A percentile compares a stretch with the other conserved stretches of the same genome.
Evolutionary conservation across 305 asterid genomes (phyloP).

Genomic region (Fraxinus angustifolia): DNA sequence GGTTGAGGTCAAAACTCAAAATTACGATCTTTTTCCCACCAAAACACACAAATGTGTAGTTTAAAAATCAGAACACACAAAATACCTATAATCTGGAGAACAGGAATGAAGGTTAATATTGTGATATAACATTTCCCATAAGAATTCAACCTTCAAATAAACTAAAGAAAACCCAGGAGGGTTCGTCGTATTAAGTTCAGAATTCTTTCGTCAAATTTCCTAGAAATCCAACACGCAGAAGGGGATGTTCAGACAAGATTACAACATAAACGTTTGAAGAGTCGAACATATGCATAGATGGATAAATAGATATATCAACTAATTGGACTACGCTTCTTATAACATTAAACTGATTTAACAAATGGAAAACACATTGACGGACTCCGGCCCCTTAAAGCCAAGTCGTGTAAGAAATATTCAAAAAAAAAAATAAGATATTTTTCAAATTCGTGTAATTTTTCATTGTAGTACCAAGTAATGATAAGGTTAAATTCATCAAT

Average conservation of each 20-base stretch:
- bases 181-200: not conserved
- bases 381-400: constrained; percentile 22
- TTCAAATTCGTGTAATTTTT: no score
- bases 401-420: constrained; percentile 68
- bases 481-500: no score
- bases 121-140: constrained; percentile 24
- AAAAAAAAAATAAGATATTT: constrained; percentile 10
- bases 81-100: constrained; percentile 29
- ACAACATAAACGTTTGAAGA: not conserved
- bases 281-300: constrained; percentile 16
- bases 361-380: constrained; percentile 30
- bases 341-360: constrained; percentile 16
- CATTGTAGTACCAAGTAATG: not conserved
- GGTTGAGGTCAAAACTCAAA: constrained; percentile 5
- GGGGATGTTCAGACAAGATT: constrained; percentile 27
- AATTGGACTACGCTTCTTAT: constrained; percentile 22
- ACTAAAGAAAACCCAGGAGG: constrained; percentile 8
- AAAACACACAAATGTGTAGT: not conserved
- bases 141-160: constrained; percentile 23
- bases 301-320: constrained; percentile 20
- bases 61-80: not conserved
- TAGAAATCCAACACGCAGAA: not conserved
- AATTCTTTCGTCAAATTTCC: not conserved
- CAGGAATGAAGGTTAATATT: constrained; percentile 19
- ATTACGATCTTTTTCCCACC: constrained; percentile 19